These are phyloP conservation scores for Zoysia matrella DNA, from an alignment of 202 grass and related monocot genomes.

Conservation along the genomic window DNA sequence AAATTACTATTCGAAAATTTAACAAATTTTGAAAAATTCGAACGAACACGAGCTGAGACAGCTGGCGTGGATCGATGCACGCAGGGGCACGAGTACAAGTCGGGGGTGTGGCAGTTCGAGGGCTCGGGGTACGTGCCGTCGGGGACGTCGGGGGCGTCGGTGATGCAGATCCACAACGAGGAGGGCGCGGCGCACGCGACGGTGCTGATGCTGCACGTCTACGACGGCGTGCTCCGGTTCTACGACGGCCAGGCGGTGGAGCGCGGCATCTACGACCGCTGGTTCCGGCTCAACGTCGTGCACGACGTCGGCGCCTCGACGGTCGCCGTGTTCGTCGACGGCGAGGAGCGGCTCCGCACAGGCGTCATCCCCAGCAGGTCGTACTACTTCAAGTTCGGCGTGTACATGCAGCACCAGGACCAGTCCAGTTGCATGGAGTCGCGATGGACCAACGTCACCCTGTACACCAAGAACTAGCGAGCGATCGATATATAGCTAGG, in stretches of 20 bases:
- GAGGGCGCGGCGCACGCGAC: constrained; percentile 22
- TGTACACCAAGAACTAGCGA: too few species aligned
- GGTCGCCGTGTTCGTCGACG: constrained; percentile 47
- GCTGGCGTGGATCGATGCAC: too few species aligned
- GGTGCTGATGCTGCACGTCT: constrained; percentile 55
- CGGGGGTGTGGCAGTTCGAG: background rate
- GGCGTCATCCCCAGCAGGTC: background rate
- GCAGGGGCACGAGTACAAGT: constrained; percentile 52
- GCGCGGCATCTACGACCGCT: constrained; percentile 46
- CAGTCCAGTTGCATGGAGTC: too few species aligned
- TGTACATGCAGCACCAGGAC: too few species aligned
- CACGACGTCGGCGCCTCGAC: constrained; percentile 42
- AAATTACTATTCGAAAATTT: too few species aligned
- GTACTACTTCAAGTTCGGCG: constrained; percentile 42
- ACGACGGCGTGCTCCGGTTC: constrained; percentile 47
- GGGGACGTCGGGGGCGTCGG: constrained; percentile 41
- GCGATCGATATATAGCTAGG: too few species aligned
- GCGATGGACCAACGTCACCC: too few species aligned
- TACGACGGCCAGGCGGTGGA: constrained; percentile 30
- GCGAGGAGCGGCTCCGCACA: constrained; percentile 6
- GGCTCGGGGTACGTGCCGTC: constrained; percentile 48
- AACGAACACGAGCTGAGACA: too few species aligned
- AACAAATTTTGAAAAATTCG: too few species aligned
- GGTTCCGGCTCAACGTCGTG: constrained; percentile 66
- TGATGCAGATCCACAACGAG: constrained; percentile 59